A percentile compares a stretch with the other conserved stretches of the same genome.
phyloP scores from a whole-genome alignment of 257 asterid species.

The Coffea canephora region DNA sequence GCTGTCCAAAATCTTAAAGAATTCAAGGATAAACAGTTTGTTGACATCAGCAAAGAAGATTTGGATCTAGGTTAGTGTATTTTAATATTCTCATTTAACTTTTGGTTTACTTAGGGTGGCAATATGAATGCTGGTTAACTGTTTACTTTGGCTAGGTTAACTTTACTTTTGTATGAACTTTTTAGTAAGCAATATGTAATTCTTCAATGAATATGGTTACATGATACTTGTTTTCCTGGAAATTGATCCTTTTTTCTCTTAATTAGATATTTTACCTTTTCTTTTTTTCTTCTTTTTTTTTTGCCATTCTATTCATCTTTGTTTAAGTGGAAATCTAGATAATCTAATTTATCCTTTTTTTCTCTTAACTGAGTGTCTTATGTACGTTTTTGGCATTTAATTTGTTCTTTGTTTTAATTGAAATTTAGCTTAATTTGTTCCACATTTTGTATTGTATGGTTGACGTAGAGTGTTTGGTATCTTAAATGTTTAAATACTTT shows the following conservation, averaged over 20 bases:
- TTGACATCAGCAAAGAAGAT: constrained; percentile 96
- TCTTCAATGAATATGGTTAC: no score
- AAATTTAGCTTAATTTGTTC: background rate
- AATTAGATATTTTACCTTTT: no score
- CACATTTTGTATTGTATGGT: background rate
- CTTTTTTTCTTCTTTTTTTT: no score
- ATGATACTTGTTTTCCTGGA: background rate
- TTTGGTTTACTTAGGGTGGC: background rate
- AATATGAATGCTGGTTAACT: background rate
- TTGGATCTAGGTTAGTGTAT: constrained; percentile 79
- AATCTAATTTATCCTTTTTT: no score
- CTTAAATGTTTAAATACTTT: background rate
- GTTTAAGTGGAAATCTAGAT: no score
- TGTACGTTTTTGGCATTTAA: background rate
- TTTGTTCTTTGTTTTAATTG: background rate
- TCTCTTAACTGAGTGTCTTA: background rate
- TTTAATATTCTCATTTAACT: background rate
- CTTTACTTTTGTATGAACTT: background rate
- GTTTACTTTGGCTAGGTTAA: background rate
- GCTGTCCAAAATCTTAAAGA: constrained; percentile 85
- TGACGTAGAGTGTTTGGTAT: background rate
- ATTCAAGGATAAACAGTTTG: constrained; percentile 80
- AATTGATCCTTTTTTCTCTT: background rate
- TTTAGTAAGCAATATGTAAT: no score
- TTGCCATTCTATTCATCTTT: no score